Base-by-base conservation (phyloP, 1,284 basidiomycete species). In the Austroboletus novae-zelandiae region DNA sequence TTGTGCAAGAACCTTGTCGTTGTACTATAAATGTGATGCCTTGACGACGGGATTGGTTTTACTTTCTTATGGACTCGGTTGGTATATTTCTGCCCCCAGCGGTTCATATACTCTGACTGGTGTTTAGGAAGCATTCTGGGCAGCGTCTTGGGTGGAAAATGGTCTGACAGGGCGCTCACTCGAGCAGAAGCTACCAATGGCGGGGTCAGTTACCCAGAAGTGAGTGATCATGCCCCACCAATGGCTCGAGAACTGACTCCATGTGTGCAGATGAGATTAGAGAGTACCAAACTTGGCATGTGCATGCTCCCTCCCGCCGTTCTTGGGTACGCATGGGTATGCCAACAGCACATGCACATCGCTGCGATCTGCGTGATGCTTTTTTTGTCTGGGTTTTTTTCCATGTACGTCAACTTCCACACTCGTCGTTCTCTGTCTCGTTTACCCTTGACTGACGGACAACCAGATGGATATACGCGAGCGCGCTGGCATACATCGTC, bases 261-360 rank as follows among this genome's bases (percentile, higher is more conserved):
- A 9, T 9, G 36, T 9, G 10, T 2, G 11, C 36, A 90, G 85
- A 89, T 91, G 83, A 80, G 90, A n/a, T 69, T 94, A 15, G 73
- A 79, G 61, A 86, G 85, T 59, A 86, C 83, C 0, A 73, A 81
- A 39, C 58, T 75, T n/a, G 78, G 76, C 23, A 73, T 85, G 62
- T 57, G 74, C 36, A 65, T 78, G 47, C 71, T 86, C 14, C 85
- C 87, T 3, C 74, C 76, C 0, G 74, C 77, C 5, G 75, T 86
- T 46, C 66, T 90, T 23, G 84, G 79, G 0, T 91, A 90, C 61
- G 93, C 81, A 1, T 94, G 92, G 92, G 76, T 86, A 8, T 82
- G 81, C 43, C 70, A 90, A 51, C 64, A 82, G 47, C 82, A 80
- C 32, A 74, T 83, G 4, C 78, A 89, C 61, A 72, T 93, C 40